Percentiles rank a stretch among this genome's conserved stretches.
Conservation (phyloP, 176 grass and related monocot genomes). For the Oropetium thomaeum region DNA sequence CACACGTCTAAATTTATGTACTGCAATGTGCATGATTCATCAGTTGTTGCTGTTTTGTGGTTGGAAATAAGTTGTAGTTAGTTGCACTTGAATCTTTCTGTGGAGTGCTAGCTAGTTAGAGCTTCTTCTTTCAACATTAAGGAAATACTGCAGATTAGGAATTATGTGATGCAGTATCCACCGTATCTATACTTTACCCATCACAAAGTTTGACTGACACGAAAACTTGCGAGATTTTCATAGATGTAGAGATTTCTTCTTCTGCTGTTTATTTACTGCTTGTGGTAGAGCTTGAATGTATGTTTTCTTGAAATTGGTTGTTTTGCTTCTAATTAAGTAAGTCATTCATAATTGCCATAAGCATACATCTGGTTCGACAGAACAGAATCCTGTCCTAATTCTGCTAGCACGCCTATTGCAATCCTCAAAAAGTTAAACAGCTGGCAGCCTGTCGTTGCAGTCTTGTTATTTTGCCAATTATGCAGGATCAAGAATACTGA, state of each 20-base stretch:
- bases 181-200: neutral
- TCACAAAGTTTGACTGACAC: neutral
- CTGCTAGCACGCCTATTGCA: slow-evolving; percentile 13
- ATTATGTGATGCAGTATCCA: slow-evolving; percentile 6
- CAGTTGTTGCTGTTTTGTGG: neutral
- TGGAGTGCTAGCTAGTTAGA: slow-evolving; percentile 2
- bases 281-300: neutral
- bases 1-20: neutral
- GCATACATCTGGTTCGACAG: neutral
- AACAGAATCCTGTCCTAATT: slow-evolving; percentile 17
- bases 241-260: slow-evolving; percentile 6
- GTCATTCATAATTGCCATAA: slow-evolving; percentile 7
- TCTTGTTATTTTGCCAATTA: slow-evolving; percentile 18
- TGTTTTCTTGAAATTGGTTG: neutral
- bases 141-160: neutral
- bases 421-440: slow-evolving; percentile 26
- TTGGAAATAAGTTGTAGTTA: neutral
- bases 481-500: neutral
- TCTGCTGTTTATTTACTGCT: slow-evolving; percentile 1
- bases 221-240: neutral
- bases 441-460: neutral
- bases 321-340: slow-evolving; percentile 9
- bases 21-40: neutral
- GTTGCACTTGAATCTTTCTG: neutral
- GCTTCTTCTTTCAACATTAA: neutral